Base-by-base conservation (phyloP, 306 rosid genomes). In the Acacia acuminata region DNA sequence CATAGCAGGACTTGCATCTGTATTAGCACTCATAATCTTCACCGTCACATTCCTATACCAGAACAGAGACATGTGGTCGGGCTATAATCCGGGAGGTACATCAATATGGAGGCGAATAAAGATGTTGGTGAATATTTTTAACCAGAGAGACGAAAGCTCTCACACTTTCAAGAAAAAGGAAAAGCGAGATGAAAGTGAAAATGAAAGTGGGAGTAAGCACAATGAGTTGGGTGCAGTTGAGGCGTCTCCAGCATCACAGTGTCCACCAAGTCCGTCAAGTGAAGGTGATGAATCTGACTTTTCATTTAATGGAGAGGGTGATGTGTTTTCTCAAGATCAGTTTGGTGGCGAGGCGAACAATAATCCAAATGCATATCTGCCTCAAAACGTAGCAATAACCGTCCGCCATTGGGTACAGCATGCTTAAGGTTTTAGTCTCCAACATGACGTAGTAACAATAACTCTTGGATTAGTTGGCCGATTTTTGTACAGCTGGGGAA, bases 151-250 rank as follows among this genome's bases (percentile, higher is more conserved):
- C 73, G 47, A 58, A 53, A 79, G 77, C 17, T 68, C 76, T 36
- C 92, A 84, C 82, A 82, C 91, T 13, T 87, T 87, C 65, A 89
- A 27, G 64, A 87, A 81, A 79, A 73, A 60, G 45, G 71, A 12
- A 32, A 48, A 48, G 38, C 36, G 4, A 73, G 47, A 17, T n/a
- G 61, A 69, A 30, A 14, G 50, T 45, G 50, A 45, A 32, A 4
- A 32, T 45, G 50, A 14, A 4, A 10, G 53, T 48, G 5, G 53
- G 14, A 14, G 16, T 14, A 14, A 48, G 14, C 53, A 48, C 53
- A 72, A 63, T 53, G 56, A 19, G 36, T 14, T 27, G 40, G 12
- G 70, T 30, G 10, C 70, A 2, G n/a, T 64, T 6, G 70, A 64
- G n/a, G 70, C n/a, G 1, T 64, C 70, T 30, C 70, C 70, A 0